These are phyloP conservation scores for Naganishia friedmannii DNA, from an alignment of 768 basidiomycete species.

Conservation along the genomic window DNA sequence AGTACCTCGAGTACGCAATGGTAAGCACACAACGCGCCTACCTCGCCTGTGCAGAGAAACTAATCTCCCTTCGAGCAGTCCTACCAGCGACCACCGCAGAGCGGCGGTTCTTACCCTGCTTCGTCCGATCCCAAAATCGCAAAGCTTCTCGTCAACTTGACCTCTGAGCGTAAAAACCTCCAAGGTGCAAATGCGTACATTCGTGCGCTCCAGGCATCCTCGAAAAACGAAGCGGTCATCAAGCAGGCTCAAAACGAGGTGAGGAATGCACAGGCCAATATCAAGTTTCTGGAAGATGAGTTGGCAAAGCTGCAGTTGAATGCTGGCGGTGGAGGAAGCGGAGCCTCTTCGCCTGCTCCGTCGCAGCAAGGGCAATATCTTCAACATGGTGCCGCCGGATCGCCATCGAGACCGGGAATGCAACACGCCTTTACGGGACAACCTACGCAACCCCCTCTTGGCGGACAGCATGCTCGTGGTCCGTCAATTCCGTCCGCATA, in stretches of 20 bases:
- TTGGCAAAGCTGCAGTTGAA: conserved; percentile 47
- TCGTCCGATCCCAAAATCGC: conserved; percentile 48
- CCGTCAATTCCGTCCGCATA: conserved; percentile 1
- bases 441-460: not conserved
- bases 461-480: not conserved
- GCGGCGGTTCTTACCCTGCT: conserved; percentile 28
- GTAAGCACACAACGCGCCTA: not conserved
- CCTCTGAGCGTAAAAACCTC: conserved; percentile 45
- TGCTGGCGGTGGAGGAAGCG: conserved; percentile 19
- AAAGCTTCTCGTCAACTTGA: conserved; percentile 47
- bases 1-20: conserved; percentile 1
- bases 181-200: conserved; percentile 51
- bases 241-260: conserved; percentile 53
- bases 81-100: not conserved
- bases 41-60: not conserved
- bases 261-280: conserved; percentile 47
- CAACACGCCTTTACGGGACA: conserved; percentile 18
- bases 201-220: conserved; percentile 49
- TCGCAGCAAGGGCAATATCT: conserved; percentile 11
- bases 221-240: conserved; percentile 51
- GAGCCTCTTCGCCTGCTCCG: not conserved
- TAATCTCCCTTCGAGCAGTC: not conserved
- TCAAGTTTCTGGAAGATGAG: conserved; percentile 51
- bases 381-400: conserved; percentile 9
- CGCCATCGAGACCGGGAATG: conserved; percentile 17